Percentiles rank a stretch among this genome's conserved stretches.
phyloP scores from a whole-genome alignment of 768 basidiomycete species.

The Mycena chlorophos region DNA sequence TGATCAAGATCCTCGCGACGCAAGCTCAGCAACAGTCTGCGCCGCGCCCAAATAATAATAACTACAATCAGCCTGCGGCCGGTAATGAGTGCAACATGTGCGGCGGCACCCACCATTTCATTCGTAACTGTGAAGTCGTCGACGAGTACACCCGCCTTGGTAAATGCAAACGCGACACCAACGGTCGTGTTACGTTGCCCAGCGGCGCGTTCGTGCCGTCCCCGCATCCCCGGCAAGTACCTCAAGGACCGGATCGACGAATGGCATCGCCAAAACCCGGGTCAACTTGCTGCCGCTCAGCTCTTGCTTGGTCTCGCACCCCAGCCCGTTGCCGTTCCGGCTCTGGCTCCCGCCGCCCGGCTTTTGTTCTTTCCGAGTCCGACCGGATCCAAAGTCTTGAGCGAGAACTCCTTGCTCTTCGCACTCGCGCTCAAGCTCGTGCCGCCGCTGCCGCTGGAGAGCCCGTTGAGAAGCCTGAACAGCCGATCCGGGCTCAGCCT shows the following conservation, averaged over 20 bases:
- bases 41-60: not conserved
- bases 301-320: constrained; percentile 4
- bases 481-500: constrained; percentile 7
- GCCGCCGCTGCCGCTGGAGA: constrained; percentile 6
- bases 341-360: not conserved
- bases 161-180: constrained; percentile 25
- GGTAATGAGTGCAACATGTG: constrained; percentile 20
- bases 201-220: constrained; percentile 26
- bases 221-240: not conserved
- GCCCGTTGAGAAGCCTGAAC: not conserved
- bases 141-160: constrained; percentile 19
- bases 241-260: constrained; percentile 9
- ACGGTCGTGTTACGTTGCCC: constrained; percentile 26
- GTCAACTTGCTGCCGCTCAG: constrained; percentile 12
- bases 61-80: not conserved
- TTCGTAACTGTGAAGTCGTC: constrained; percentile 23
- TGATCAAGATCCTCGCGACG: constrained; percentile 7
- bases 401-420: constrained; percentile 6
- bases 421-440: constrained; percentile 10
- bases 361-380: constrained; percentile 1
- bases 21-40: constrained; percentile 1
- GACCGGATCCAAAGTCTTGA: constrained; percentile 5
- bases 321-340: not conserved
- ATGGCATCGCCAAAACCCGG: constrained; percentile 15
- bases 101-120: constrained; percentile 24